Base-by-base conservation (phyloP, 2,329 filamentous ascomycete genomes). In the Hypoxylon sp. region DNA sequence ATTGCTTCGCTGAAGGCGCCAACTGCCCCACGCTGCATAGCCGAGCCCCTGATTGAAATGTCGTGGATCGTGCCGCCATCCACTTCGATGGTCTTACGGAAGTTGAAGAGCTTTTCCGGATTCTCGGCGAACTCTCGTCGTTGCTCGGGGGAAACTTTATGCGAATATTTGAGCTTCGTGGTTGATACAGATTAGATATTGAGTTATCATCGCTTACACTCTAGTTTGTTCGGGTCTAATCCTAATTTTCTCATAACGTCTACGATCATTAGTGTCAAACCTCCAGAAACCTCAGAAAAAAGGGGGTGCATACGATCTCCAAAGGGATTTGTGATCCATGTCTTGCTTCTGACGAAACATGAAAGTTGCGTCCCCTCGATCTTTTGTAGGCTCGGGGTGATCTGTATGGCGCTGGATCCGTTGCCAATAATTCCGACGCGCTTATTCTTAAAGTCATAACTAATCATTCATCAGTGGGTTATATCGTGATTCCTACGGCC, bases 351-450 rank as follows among this genome's bases (percentile, higher is more conserved):
- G 53, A 85, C 81, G 68, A 86, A 87, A 60, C 82, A 83, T 4
- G 78, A 82, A 30, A 86, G 73, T 8, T 79, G 72, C 2, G 78
- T 68, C 2, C 82, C 83, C 56, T 82, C 77, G 1, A 82, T 44
- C 66, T 82, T 82, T 70, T 85, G 84, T 42, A 88, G 76, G 5
- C 72, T 76, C 1, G 85, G 85, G 7, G 87, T 79, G 60, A 88
- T 87, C 66, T 88, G 85, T 66, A 87, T 86, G 0, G 81, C 81
- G 69, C 84, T 86, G 20, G 84, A 84, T 11, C 85, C 85, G 61
- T 84, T 84, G n/a, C 85, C 85, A 50, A 88, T 83, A 3, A 88
- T 76, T 6, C 82, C 85, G 14, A 88, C 77, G 59, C 77, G 78
- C 75, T 87, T 87, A 66, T 82, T 80, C 46, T 72, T 78, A 55